These are phyloP conservation scores for Lachnellula subtilissima DNA, from an alignment of 2,329 filamentous ascomycete genomes.

Conservation along the genomic window DNA sequence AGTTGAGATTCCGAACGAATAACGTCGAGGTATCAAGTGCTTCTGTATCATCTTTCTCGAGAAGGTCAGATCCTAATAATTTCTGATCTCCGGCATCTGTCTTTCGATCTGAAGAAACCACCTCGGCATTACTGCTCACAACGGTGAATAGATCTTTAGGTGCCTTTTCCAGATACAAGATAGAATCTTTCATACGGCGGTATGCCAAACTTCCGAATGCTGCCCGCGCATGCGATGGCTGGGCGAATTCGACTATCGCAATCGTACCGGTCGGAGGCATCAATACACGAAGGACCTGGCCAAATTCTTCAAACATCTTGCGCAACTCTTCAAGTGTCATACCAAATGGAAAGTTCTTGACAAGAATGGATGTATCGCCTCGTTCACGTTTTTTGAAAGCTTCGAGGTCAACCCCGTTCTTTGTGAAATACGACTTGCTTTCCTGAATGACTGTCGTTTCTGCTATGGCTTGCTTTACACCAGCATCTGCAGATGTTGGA, in stretches of 20 bases:
- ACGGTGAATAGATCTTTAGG: slow-evolving; percentile 70
- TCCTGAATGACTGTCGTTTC: slow-evolving; percentile 96
- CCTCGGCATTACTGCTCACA: slow-evolving; percentile 14
- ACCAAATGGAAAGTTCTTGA: slow-evolving; percentile 87
- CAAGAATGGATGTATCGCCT: slow-evolving; percentile 80
- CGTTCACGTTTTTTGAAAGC: slow-evolving; percentile 82
- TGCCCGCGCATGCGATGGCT: slow-evolving; percentile 71
- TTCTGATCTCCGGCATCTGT: slow-evolving; percentile 44
- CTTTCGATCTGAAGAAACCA: slow-evolving; percentile 11
- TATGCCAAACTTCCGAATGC: slow-evolving; percentile 86
- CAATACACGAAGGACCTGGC: slow-evolving; percentile 72
- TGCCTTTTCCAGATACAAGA: slow-evolving; percentile 90
- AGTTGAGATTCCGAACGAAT: slow-evolving; percentile 92
- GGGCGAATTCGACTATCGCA: slow-evolving; percentile 84
- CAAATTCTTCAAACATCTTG: slow-evolving; percentile 55
- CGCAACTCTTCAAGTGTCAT: slow-evolving; percentile 51
- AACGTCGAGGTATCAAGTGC: slow-evolving; percentile 69
- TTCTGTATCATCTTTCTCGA: slow-evolving; percentile 51
- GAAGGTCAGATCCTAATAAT: slow-evolving; percentile 62
- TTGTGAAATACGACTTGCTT: slow-evolving; percentile 84
- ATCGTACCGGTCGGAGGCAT: slow-evolving; percentile 93
- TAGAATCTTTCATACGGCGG: slow-evolving; percentile 82
- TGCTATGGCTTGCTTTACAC: slow-evolving; percentile 92
- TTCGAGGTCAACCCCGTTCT: slow-evolving; percentile 85
- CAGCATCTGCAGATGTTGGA: slow-evolving; percentile 91